Evolutionary conservation across 176 grass and related monocot species (phyloP), one percentile per base, ranked within the genome.

Genomic region (Microstegium vimineum): DNA sequence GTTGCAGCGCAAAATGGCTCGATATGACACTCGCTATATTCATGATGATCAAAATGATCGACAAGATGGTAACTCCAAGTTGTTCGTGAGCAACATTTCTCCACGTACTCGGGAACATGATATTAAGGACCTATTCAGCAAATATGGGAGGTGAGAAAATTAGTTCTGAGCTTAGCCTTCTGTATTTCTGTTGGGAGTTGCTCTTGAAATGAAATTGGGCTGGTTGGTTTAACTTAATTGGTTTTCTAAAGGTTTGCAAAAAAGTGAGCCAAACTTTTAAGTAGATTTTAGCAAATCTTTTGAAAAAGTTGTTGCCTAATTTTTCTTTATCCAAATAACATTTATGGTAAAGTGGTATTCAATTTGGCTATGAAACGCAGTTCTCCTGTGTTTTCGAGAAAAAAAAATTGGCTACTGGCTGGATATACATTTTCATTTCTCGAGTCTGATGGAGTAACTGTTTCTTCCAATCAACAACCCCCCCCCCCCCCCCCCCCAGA

Each of bases 111-210:
- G 71, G 49, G 79, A 72, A 4, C 62, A 88, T 23, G 91, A 97
- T 65, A 72, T 97, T 65, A 87, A 89, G 76, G 65, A 83, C 46
- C 68, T 97, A 75, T 94, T 97, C 77, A 51, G 87, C 57, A 80
- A 76, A 89, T 97, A 97, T 80, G 94, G 94, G 84, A 94, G 94
- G 94, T 97, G 80, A 86, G 77, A 1, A 84, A 83, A 59, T 45
- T 78, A 33, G 17, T 11, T 74, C 11, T 33, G 12, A 85, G 52
- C 40, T 41, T 30, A 13, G 2, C 7, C 10, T 13, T 80, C 77
- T 40, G 13, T 60, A 51, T 49, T 64, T 42, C 11, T 30, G 8
- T 65, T 26, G 5, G 20, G 14, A 34, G 12, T 35, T 33, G 16
- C 63, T 46, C 80, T 26, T 72, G 35, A 81, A 32, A 72, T 30